A percentile compares a stretch with the other conserved stretches of the same genome.
These are phyloP conservation scores for Letharia columbiana DNA, from an alignment of 495 filamentous ascomycete genomes.

Conservation along the genomic window DNA sequence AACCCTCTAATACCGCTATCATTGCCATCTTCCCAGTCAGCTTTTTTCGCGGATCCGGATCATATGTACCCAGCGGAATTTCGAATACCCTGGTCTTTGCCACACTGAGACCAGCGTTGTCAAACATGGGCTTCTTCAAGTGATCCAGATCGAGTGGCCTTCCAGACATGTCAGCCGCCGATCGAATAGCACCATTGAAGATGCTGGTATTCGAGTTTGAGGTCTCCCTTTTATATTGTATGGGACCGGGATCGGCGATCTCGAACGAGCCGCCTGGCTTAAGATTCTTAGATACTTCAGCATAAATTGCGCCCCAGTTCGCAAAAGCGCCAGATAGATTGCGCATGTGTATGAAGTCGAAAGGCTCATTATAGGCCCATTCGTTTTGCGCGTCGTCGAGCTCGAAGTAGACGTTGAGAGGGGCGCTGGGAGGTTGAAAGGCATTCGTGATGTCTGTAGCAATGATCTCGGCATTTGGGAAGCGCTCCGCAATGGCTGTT, in stretches of 20 bases:
- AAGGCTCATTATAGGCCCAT: conserved; percentile 49
- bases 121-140: conserved; percentile 42
- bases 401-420: conserved; percentile 62
- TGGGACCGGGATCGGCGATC: conserved; percentile 36
- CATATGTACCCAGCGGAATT: conserved; percentile 54
- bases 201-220: conserved; percentile 34
- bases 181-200: conserved; percentile 33
- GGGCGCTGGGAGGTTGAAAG: conserved; percentile 29
- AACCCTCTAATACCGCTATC: conserved; percentile 51
- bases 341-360: conserved; percentile 61
- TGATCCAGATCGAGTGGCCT: conserved; percentile 45
- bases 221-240: conserved; percentile 29
- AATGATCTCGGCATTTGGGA: conserved; percentile 54
- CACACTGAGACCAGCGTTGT: conserved; percentile 54
- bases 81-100: conserved; percentile 44
- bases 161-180: conserved; percentile 30
- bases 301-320: conserved; percentile 51
- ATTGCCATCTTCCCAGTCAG: conserved; percentile 58
- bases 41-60: conserved; percentile 44
- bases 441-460: conserved; percentile 54
- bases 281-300: conserved; percentile 50
- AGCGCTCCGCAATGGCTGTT: conserved; percentile 58
- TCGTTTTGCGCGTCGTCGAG: conserved; percentile 55
- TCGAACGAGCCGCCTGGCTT: conserved; percentile 61
- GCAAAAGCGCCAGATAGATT: conserved; percentile 54